Base-by-base conservation (phyloP, 2,329 filamentous ascomycete species). In the Xenosphaeropsis pyriputrescens region DNA sequence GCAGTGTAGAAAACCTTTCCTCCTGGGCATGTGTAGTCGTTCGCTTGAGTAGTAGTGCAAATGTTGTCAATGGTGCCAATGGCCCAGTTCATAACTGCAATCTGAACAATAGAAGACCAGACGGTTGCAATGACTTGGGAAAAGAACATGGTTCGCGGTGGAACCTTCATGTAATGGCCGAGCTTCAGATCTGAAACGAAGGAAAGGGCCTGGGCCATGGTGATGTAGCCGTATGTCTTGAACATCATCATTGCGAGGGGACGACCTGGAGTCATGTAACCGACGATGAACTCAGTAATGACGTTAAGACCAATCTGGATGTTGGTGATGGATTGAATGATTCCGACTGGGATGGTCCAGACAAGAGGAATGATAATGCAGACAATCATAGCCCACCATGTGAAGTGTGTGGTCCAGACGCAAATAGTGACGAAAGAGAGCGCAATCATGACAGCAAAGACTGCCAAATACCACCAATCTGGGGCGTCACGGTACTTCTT, bases 181-280 rank as follows among this genome's bases (percentile, higher is more conserved):
- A 82, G 64, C 52, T 81, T 81, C 36, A 13, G 22, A 29, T 37
- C 32, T 17, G 15, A 13, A 13, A 36, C 34, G 29, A 26, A 32
- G 32, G 14, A 2, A 5, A 35, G 17, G 29, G 30, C 46, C 43
- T 50, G 47, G 6, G 45, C 64, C 68, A 80, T 76, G 57, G 66
- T 72, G 40, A 81, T 70, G 50, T 79, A 80, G 39, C 75, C 75
- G 49, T 78, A 83, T 43, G 76, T 79, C 57, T 82, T 82, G 62
- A 83, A 82, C 62, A 82, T 68, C 76, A 84, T 84, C 69, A 81
- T 78, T 34, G 76, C 75, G 44, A 83, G 63, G 2, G 79, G 78
- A 3, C 67, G 68, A 15, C 78, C 78, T 4, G 38, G 38, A 34
- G 79, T 68, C 64, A 82, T 76, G 56, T 83, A 83, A 9, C 79